A percentile compares a stretch with the other conserved stretches of the same genome.
Conservation (phyloP, 2,329 filamentous ascomycete genomes). For the Microsporum audouinii region DNA sequence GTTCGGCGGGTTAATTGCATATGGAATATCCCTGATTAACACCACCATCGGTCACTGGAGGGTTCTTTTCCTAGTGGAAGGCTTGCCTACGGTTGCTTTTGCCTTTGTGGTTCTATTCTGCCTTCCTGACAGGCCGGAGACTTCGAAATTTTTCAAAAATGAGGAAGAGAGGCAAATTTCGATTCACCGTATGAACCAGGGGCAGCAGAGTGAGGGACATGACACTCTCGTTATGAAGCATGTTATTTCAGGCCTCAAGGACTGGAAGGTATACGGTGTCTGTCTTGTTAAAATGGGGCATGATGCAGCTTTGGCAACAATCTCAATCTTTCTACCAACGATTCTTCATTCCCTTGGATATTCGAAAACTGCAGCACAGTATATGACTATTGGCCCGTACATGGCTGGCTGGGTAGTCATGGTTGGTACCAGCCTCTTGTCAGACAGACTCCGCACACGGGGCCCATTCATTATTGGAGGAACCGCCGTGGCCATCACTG, state of each 20-base stretch:
- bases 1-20: conserved; percentile 43
- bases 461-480: conserved; percentile 45
- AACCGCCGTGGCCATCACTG: conserved; percentile 40
- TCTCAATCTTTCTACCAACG: conserved; percentile 33
- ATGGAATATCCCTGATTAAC: conserved; percentile 19
- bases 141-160: conserved; percentile 11
- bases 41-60: conserved; percentile 34
- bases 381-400: conserved; percentile 44
- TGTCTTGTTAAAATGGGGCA: conserved; percentile 14
- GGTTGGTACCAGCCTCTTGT: conserved; percentile 39
- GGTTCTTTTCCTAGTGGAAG: conserved; percentile 43
- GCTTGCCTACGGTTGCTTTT: conserved; percentile 36
- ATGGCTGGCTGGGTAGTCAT: conserved; percentile 53
- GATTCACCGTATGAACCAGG: conserved; percentile 13
- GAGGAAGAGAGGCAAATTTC: conserved; percentile 11
- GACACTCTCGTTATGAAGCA: conserved; percentile 11
- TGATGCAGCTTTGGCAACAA: conserved; percentile 25
- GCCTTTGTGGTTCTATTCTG: conserved; percentile 33
- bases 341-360: conserved; percentile 45
- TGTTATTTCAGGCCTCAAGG: conserved; percentile 12
- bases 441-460: conserved; percentile 42
- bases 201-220: conserved; percentile 13
- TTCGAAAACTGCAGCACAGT: conserved; percentile 39
- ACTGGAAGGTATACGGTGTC: conserved; percentile 13
- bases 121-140: conserved; percentile 33